phyloP scores from a whole-genome alignment of 2,329 filamentous ascomycete genomes.

The Colletotrichum navitas region DNA sequence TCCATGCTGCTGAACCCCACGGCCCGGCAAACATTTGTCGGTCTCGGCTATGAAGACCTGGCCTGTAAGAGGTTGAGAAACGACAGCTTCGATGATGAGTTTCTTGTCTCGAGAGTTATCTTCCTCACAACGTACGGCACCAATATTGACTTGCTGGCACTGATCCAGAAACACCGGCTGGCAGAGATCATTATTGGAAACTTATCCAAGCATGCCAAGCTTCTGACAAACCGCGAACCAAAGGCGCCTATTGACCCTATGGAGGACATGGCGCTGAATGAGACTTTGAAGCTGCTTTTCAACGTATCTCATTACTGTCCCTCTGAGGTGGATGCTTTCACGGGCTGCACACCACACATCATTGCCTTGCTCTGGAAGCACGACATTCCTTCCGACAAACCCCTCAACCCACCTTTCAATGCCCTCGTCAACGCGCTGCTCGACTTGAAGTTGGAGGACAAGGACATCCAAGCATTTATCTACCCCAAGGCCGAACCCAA shows the following conservation, averaged over 20 bases:
- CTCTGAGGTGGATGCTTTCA: slow-evolving; percentile 72
- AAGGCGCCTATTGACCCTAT: slow-evolving; percentile 65
- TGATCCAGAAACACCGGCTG: slow-evolving; percentile 76
- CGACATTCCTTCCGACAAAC: slow-evolving; percentile 69
- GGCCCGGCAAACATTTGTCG: slow-evolving; percentile 79
- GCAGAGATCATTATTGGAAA: slow-evolving; percentile 78
- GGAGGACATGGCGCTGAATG: slow-evolving; percentile 83
- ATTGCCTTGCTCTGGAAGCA: slow-evolving; percentile 75
- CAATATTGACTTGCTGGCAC: slow-evolving; percentile 72
- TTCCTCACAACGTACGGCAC: slow-evolving; percentile 86
- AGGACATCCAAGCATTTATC: slow-evolving; percentile 66
- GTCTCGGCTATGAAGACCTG: slow-evolving; percentile 75
- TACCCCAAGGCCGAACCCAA: slow-evolving; percentile 75
- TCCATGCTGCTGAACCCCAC: slow-evolving; percentile 77
- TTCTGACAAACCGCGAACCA: slow-evolving; percentile 46
- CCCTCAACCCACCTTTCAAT: slow-evolving; percentile 79
- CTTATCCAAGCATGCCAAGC: slow-evolving; percentile 75
- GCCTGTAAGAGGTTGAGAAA: slow-evolving; percentile 79
- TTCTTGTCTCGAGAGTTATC: slow-evolving; percentile 82
- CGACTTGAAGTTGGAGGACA: slow-evolving; percentile 77
- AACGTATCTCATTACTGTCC: slow-evolving; percentile 85
- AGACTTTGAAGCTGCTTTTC: slow-evolving; percentile 90
- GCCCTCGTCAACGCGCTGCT: slow-evolving; percentile 84
- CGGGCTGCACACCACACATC: slow-evolving; percentile 75
- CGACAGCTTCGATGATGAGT: slow-evolving; percentile 86